phyloP scores from a whole-genome alignment of 306 rosid species.

The Phaseolus lunatus region DNA sequence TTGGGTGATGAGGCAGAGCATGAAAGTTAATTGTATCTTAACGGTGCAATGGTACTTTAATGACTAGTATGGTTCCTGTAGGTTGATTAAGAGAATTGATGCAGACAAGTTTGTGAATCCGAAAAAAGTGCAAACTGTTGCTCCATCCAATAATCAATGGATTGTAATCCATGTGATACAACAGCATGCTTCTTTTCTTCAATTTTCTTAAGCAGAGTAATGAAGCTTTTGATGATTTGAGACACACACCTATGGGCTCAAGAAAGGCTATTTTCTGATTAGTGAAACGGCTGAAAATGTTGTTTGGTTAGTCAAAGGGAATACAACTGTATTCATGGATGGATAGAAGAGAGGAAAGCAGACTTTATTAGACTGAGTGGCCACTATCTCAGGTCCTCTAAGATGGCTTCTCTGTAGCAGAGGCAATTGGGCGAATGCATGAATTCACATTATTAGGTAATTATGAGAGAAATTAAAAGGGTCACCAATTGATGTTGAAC shows the following conservation, averaged over 20 bases:
- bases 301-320: not conserved
- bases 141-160: constrained; percentile 6
- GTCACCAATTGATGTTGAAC: constrained; percentile 1
- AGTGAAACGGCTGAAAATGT: not conserved
- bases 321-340: not conserved
- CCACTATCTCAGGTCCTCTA: constrained; percentile 20
- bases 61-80: not conserved
- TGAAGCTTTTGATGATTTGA: not conserved
- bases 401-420: constrained; percentile 13
- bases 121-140: constrained; percentile 2
- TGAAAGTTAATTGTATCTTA: not conserved
- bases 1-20: no score
- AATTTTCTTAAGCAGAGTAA: not conserved
- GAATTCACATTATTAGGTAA: constrained; percentile 16
- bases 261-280: constrained; percentile 11
- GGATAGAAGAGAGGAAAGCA: not conserved
- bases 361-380: constrained; percentile 18
- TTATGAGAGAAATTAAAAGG: not conserved
- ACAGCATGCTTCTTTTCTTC: not conserved
- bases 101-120: constrained; percentile 8
- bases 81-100: constrained; percentile 12
- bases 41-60: not conserved
- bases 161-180: not conserved
- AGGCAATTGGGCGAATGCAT: not conserved
- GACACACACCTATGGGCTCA: not conserved